Base-by-base conservation (phyloP, 2,329 filamentous ascomycete genomes). In the Fusarium denticulatum region DNA sequence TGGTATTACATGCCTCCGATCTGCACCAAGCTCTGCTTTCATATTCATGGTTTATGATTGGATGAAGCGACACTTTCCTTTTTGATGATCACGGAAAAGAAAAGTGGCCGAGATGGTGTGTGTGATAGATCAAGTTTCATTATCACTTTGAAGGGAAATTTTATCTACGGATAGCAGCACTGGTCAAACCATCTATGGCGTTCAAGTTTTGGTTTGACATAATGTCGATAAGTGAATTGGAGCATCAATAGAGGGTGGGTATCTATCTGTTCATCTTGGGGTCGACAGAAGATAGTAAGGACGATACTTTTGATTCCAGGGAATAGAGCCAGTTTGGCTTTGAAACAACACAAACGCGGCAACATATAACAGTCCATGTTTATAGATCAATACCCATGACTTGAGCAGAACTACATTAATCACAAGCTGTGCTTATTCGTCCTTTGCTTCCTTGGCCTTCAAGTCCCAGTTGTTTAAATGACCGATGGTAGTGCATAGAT, bases 1-100 rank as follows among this genome's bases (percentile, higher is more conserved):
- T 78, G 96, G 96, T 37, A 96, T 99, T 74, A 99, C 96, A 1
- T 94, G 96, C 50, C 86, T 91, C 37, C 90, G 96, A 69, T 93
- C 95, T 40, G 95, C 95, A 37, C 96, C 96, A 6, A 98, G 95
- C 82, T 98, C 95, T n/a, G 96, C 96, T 13, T 95, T 98, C 79
- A 99, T 99, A 69, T 99, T 99, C 79, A 95, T 96, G 70, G 91
- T 98, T 69, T 98, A 95, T 80, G 96, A 98, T 83, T 93, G 91
- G 20, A 82, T 99, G 81, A 95, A 95, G 84, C 88, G 86, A 72
- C 85, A 90, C 75, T 88, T 96, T 78, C 86, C 88, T 39, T 76
- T 89, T 74, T 82, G 84, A 61, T 73, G 39, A 55, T 14, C 24
- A 22, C 20, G 15, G 46, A 52, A 26, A 52, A 24, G 22, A 13